A percentile compares a stretch with the other conserved stretches of the same genome.
Conservation (phyloP, 1,284 basidiomycete species). For the Malassezia dermatis region DNA sequence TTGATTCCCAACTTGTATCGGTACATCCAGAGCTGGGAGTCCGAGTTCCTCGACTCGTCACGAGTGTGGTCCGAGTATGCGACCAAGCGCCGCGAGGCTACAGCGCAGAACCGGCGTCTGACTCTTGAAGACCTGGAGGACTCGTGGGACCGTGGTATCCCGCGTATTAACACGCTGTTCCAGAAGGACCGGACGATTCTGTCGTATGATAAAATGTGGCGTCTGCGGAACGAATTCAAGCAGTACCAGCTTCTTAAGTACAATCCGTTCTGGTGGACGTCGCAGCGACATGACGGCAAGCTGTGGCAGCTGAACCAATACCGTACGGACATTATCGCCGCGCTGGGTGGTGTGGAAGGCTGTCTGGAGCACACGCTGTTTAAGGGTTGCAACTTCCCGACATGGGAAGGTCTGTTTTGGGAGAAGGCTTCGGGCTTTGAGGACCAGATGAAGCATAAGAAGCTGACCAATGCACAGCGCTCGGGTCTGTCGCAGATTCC, state of each 20-base stretch:
- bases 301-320: slow-evolving; percentile 97
- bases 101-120: slow-evolving; percentile 89
- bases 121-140: slow-evolving; percentile 96
- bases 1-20: slow-evolving; percentile 84
- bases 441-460: slow-evolving; percentile 75
- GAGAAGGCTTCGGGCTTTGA: slow-evolving; percentile 64
- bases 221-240: slow-evolving; percentile 79
- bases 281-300: slow-evolving; percentile 93
- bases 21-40: slow-evolving; percentile 97
- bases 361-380: slow-evolving; percentile 95
- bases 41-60: slow-evolving; percentile 93
- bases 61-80: slow-evolving; percentile 99
- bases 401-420: slow-evolving; percentile 56
- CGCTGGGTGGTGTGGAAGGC: slow-evolving; percentile 91
- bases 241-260: slow-evolving; percentile 83
- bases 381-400: slow-evolving; percentile 80
- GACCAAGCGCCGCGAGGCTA: slow-evolving; percentile 97
- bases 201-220: slow-evolving; percentile 92
- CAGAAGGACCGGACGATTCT: slow-evolving; percentile 94
- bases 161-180: slow-evolving; percentile 92
- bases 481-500: slow-evolving; percentile 97
- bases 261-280: slow-evolving; percentile 98
- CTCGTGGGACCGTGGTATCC: slow-evolving; percentile 96
- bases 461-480: slow-evolving; percentile 80
- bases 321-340: slow-evolving; percentile 97